A percentile compares a stretch with the other conserved stretches of the same genome.
Conservation (phyloP, 1,284 basidiomycete genomes). For the Rhodotorula sp. region DNA sequence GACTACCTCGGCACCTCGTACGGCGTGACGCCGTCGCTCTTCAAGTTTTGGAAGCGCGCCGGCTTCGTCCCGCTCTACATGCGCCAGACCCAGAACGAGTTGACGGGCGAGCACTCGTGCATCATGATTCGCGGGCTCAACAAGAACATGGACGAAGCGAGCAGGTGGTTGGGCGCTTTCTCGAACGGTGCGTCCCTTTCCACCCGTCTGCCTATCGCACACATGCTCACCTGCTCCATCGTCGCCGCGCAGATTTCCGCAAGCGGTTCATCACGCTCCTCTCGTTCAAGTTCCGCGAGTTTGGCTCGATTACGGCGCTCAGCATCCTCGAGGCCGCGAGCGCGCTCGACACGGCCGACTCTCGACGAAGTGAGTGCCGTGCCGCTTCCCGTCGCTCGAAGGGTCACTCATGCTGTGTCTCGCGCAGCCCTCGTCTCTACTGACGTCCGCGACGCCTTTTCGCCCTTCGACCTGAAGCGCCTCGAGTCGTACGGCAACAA, state of each 20-base stretch:
- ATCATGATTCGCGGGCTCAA: conserved; percentile 82
- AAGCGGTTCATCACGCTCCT: conserved; percentile 83
- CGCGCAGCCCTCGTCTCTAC: conserved; percentile 59
- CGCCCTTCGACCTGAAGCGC: conserved; percentile 94
- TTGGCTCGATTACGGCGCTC: conserved; percentile 79
- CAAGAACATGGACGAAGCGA: conserved; percentile 56
- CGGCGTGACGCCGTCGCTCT: conserved; percentile 82
- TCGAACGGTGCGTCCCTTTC: conserved; percentile 64
- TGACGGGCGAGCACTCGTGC: conserved; percentile 95
- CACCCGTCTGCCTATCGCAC: background rate
- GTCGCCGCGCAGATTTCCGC: conserved; percentile 71
- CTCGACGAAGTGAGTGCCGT: conserved; percentile 11
- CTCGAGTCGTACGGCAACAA: conserved; percentile 87
- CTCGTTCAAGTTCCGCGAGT: conserved; percentile 92
- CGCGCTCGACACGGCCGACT: conserved; percentile 51
- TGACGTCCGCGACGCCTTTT: conserved; percentile 72
- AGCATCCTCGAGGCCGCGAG: conserved; percentile 85
- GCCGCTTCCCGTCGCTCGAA: background rate
- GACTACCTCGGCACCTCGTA: conserved; percentile 98
- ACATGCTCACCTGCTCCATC: background rate
- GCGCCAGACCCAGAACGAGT: conserved; percentile 87
- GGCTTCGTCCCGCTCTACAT: conserved; percentile 90
- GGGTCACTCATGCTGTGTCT: background rate
- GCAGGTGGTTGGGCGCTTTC: conserved; percentile 80
- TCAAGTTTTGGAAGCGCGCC: conserved; percentile 95